These are phyloP conservation scores for Striga asiatica DNA, from an alignment of 257 asterid species.

Conservation along the genomic window DNA sequence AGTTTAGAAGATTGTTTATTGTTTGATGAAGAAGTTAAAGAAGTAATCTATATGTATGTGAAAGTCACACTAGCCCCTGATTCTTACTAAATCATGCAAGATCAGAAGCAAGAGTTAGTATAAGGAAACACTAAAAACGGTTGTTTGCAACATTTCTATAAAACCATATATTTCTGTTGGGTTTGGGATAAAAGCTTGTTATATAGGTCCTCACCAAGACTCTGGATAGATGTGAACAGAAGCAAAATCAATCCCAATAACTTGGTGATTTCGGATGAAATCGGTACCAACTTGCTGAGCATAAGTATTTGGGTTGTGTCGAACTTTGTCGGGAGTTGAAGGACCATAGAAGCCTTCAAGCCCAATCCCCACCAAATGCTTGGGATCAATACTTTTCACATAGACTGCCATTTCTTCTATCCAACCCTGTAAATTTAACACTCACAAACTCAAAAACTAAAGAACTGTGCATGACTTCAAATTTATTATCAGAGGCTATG, in stretches of 20 bases:
- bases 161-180: background rate
- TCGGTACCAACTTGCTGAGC: conserved; percentile 92
- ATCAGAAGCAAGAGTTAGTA: no score
- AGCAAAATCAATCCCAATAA: conserved; percentile 91
- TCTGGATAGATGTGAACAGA: conserved; percentile 91
- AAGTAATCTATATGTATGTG: no score
- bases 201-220: conserved; percentile 48
- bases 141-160: no score
- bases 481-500: background rate
- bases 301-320: conserved; percentile 58
- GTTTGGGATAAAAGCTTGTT: background rate
- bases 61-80: no score
- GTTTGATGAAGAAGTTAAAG: no score
- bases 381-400: conserved; percentile 77
- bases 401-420: conserved; percentile 54
- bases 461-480: background rate
- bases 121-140: no score
- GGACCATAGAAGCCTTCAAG: conserved; percentile 86
- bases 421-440: conserved; percentile 43
- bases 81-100: no score
- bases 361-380: conserved; percentile 83
- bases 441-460: background rate
- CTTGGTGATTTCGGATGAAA: conserved; percentile 87
- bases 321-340: conserved; percentile 67
- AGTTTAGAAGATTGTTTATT: no score